Evolutionary conservation across 805 yeast species (phyloP), one percentile per base, ranked within the genome.

Genomic region (Wickerhamomyces rabaulensis): DNA sequence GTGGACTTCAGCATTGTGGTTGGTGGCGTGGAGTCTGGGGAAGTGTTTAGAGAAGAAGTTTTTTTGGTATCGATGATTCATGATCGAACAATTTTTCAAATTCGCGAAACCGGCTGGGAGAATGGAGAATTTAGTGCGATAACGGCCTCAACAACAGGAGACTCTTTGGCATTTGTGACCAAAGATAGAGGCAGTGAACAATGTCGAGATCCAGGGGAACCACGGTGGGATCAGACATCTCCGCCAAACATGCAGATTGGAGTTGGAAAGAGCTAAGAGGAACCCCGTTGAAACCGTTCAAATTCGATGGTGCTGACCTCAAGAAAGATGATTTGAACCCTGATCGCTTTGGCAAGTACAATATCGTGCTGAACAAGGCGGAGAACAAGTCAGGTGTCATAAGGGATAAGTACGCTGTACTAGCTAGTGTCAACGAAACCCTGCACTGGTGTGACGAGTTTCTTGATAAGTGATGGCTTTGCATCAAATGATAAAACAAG

Each of bases 361-460:
- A 50, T 29, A 45, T 52, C 7, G 51, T 43, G 8, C 26, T 58
- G 31, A 55, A 55, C 47, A 58, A 57, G 44, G 42, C 57, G 6
- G 58, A 58, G 41, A 57, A 55, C 50, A 58, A 55, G 41, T 35
- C 52, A 6, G 9, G 35, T 2, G 49, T 41, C 27, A 46, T 50
- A 5, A 36, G 40, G 12, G 47, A 46, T 9, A 46, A 46, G 27
- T 42, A 53, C 16, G n/a, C 2, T 9, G n/a, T 55, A 5, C 19
- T 40, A 6, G 45, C 39, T 12, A 51, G 50, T 17, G 29, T 50
- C 6, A 39, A 45, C 16, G 58, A 56, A 42, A 42, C 54, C 1
- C 46, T 55, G 44, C 41, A 49, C 6, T 55, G 60, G 59, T 45
- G 51, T 29, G 58, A 56, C 23, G 57, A 54, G 31, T 51, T 42